Base-by-base conservation (phyloP, 345 rosid genomes). In the Nasturtium officinale region DNA sequence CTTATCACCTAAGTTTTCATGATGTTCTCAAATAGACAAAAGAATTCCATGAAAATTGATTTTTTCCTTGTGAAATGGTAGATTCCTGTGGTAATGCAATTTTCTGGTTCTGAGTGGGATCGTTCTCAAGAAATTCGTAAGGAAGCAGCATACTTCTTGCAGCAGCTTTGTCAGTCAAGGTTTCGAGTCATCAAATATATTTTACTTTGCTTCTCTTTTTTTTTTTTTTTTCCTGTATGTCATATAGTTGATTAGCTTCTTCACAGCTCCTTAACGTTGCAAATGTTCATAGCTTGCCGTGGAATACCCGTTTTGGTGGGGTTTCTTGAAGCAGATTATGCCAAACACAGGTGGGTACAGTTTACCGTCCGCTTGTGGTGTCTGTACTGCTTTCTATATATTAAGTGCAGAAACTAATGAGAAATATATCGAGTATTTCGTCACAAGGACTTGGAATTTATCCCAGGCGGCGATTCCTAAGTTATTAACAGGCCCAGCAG, bases 141-240 rank as follows among this genome's bases (percentile, higher is more conserved):
- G 87, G 97, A 94, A 72, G 96, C 99, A 71, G 96, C 96, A 25
- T 88, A 82, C 80, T 91, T 94, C 80, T 81, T 91, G 78, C 96
- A 88, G 87, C 96, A 91, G 83, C 96, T 94, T 68, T 94, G 99
- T 75, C 93, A 85, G 58, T 91, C 99, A 79, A 91, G 99, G 99
- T 94, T 59, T 63, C 26, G 17, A 62, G 50, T 74, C 65, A 56
- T 51, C 60, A 62, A 47, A 54, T 33, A 45, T 13, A 45, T 46
- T 45, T 55, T 17, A 58, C 18, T 65, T 54, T 63, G 20, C 52
- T 55, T 70, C 67, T 51, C 7, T 28, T 8, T 12, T n/a, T 0
- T 55, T 70, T 65, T 51, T 9, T 28, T 8, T 12, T n/a, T 0
- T 37, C 50, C 46, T 64, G 48, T 26, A 54, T 56, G 72, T 23